Conservation (phyloP, 345 rosid genomes). For the Citrus mangshanensis region DNA sequence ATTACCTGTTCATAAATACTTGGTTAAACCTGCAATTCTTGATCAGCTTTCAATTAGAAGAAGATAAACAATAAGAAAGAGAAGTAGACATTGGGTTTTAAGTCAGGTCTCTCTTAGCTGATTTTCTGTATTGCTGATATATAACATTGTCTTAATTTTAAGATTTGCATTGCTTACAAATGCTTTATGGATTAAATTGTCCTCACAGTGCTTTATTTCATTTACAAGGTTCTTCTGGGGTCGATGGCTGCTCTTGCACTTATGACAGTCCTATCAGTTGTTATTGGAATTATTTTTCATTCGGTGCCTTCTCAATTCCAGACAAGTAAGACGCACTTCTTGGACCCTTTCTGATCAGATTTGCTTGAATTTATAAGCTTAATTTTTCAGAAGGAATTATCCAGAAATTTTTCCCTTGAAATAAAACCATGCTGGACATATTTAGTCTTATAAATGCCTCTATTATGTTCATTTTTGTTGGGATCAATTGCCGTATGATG, state of each 20-base stretch:
- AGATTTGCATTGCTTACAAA: neutral
- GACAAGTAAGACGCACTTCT: slow-evolving; percentile 59
- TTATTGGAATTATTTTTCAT: slow-evolving; percentile 85
- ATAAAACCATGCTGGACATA: neutral
- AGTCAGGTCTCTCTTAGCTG: neutral
- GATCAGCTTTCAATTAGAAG: neutral
- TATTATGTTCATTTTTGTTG: neutral
- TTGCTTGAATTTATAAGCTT: slow-evolving; percentile 1
- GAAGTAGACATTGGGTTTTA: neutral
- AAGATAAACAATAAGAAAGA: neutral
- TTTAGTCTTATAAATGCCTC: neutral
- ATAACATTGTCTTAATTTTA: neutral
- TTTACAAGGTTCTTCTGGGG: slow-evolving; percentile 90
- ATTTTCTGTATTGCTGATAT: neutral
- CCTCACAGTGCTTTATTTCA: slow-evolving; percentile 20
- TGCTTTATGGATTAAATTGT: neutral
- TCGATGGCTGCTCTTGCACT: slow-evolving; percentile 97
- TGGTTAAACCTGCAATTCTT: neutral
- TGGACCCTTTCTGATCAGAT: neutral
- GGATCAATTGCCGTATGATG: neutral
- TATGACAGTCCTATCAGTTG: slow-evolving; percentile 89
- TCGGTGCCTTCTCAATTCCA: slow-evolving; percentile 98
- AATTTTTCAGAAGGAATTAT: neutral
- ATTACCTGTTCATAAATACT: neutral
- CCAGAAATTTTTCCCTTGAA: neutral